A percentile compares a stretch with the other conserved stretches of the same genome.
phyloP scores from a whole-genome alignment of 2,329 filamentous ascomycete species.

The Aspergillus cejpii region DNA sequence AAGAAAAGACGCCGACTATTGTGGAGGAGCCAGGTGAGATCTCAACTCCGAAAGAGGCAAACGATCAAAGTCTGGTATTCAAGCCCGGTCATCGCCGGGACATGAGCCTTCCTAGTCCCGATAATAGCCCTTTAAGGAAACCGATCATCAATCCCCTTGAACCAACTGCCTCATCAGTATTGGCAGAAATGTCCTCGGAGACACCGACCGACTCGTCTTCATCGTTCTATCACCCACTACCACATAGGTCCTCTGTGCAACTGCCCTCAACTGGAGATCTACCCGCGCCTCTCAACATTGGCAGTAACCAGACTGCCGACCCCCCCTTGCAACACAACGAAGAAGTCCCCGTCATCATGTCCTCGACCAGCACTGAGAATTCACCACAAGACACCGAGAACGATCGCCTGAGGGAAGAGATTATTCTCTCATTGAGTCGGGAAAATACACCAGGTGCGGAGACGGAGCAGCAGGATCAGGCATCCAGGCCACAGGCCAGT shows the following conservation, averaged over 20 bases:
- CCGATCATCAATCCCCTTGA: constrained; percentile 47
- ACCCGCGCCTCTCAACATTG: constrained; percentile 32
- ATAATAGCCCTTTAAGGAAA: constrained; percentile 56
- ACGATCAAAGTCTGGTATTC: constrained; percentile 34
- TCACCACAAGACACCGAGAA: constrained; percentile 38
- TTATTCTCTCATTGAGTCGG: constrained; percentile 44
- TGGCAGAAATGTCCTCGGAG: constrained; percentile 40
- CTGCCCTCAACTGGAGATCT: constrained; percentile 14
- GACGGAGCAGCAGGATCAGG: constrained; percentile 15
- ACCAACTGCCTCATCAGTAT: constrained; percentile 36
- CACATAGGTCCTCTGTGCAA: constrained; percentile 5
- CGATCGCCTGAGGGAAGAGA: constrained; percentile 43
- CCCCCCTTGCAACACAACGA: constrained; percentile 12
- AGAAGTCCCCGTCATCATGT: constrained; percentile 30
- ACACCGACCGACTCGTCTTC: constrained; percentile 26
- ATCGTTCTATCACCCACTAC: constrained; percentile 4
- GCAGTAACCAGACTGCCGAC: constrained; percentile 16
- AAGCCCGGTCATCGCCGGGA: constrained; percentile 52
- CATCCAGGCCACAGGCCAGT: constrained; percentile 15
- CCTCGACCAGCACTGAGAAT: constrained; percentile 30
- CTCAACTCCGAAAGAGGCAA: constrained; percentile 21
- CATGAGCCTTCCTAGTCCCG: constrained; percentile 52
- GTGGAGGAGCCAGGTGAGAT: constrained; percentile 46
- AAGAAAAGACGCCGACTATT: constrained; percentile 49
- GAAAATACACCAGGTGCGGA: constrained; percentile 29